Evolutionary conservation across 2,329 filamentous ascomycete genomes (phyloP), one percentile per base, ranked within the genome.

Genomic region (Bimuria novae-zelandiae): DNA sequence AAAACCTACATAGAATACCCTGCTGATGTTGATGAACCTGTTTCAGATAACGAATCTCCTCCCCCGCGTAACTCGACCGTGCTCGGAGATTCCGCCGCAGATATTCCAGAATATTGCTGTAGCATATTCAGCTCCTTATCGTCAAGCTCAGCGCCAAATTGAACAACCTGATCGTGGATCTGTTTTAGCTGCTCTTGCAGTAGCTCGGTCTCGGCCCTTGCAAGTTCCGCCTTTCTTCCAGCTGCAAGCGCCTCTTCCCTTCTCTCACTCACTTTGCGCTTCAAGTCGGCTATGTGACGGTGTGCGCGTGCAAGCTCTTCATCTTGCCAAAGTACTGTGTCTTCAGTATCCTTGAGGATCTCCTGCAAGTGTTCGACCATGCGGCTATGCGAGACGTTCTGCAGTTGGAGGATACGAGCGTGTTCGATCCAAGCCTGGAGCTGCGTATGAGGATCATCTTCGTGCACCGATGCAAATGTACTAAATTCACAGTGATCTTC

Each of bases 251-350:
- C 23, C 22, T 49, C 45, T 8, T 49, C 23, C 6, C 10, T 40
- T 3, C 23, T 37, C 22, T 4, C 44, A 32, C 19, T 41, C 39
- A 47, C 21, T 22, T 47, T 52, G 11, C 3, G 33, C 37, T 25
- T 33, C 44, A 12, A 53, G 2, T 37, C 17, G 11, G 6, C 48
- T 22, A 30, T 59, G 29, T 32, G 12, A 21, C 29, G 25, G 21
- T 49, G 29, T 22, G 47, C 35, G 4, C 10, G 22, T n/a, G 23
- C 22, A 8, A 53, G 32, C 17, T 40, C 25, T 2, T 45, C 19
- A n/a, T 53, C 40, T 17, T 53, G 51, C 51, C 51, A 53, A 14
- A 45, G 30, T 3, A 53, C 12, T 2, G 45, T 53, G 12, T 39
- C 47, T 37, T 54, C 52, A 1, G 27, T 14, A 12, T 54, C 52